These are phyloP conservation scores for Cylindrotheca fusiformis DNA, from an alignment of 108 stramenopile genomes.

Conservation along the genomic window DNA sequence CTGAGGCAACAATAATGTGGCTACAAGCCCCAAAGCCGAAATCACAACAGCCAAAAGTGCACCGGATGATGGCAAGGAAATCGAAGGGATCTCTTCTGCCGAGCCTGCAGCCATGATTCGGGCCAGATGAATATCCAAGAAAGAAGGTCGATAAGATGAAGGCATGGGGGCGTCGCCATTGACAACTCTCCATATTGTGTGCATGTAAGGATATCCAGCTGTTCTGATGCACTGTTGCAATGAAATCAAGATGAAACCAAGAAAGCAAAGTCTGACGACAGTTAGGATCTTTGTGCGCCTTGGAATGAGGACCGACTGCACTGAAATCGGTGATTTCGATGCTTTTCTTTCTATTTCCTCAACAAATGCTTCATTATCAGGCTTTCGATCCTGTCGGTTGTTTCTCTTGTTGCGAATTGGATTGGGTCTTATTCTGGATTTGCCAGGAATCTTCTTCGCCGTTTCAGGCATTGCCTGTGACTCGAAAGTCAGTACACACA, in stretches of 20 bases:
- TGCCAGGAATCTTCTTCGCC: too few relatives aligned
- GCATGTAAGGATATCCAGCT: conserved; percentile 39
- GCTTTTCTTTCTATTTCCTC: neutral
- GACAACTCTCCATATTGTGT: conserved; percentile 39
- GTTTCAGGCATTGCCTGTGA: too few relatives aligned
- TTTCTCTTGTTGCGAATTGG: too few relatives aligned
- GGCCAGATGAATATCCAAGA: conserved; percentile 39
- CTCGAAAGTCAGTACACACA: too few relatives aligned
- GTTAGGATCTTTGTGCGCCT: conserved; percentile 22
- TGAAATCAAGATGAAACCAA: conserved; percentile 17
- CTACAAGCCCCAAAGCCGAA: conserved; percentile 32
- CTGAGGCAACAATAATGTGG: conserved; percentile 43
- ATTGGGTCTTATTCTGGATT: too few relatives aligned
- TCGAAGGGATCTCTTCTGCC: conserved; percentile 44
- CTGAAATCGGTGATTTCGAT: conserved; percentile 8
- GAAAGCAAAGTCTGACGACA: conserved; percentile 22
- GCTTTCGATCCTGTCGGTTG: too few relatives aligned
- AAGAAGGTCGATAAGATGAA: conserved; percentile 2
- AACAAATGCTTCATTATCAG: too few relatives aligned
- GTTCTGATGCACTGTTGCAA: conserved; percentile 40
- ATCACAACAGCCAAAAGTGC: conserved; percentile 41
- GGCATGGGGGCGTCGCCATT: conserved; percentile 15
- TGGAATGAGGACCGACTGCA: conserved; percentile 39
- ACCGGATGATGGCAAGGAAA: conserved; percentile 39
- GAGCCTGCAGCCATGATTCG: conserved; percentile 19